A percentile compares a stretch with the other conserved stretches of the same genome.
phyloP scores from a whole-genome alignment of 2,329 filamentous ascomycete species.

The Metarhizium anisopliae region DNA sequence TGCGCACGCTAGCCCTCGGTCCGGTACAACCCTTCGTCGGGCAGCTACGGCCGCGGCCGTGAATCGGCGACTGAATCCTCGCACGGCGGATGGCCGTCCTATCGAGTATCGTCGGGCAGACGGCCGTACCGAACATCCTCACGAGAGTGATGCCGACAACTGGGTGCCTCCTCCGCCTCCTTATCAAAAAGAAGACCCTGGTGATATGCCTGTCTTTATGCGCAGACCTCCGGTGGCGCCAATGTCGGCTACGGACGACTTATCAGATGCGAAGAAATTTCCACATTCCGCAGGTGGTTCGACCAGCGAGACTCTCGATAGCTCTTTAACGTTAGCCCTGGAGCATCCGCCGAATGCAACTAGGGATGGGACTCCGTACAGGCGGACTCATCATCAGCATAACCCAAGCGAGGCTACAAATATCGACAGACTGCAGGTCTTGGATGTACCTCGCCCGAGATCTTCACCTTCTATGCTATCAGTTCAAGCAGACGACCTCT shows the following conservation, averaged over 20 bases:
- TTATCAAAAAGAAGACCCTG: conserved; percentile 59
- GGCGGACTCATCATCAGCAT: conserved; percentile 23
- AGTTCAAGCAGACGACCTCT: conserved; percentile 26
- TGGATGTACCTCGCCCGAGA: conserved; percentile 18
- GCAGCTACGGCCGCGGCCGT: conserved; percentile 70
- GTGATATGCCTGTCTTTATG: conserved; percentile 46
- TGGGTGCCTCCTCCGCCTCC: conserved; percentile 82
- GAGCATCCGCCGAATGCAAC: conserved; percentile 2
- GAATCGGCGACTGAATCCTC: conserved; percentile 57
- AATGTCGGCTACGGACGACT: conserved; percentile 13
- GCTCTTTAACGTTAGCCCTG: neutral
- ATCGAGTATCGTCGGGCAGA: conserved; percentile 61
- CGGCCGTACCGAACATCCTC: conserved; percentile 62
- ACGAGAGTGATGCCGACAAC: conserved; percentile 81
- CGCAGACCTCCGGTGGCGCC: conserved; percentile 38
- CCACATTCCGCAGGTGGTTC: conserved; percentile 10
- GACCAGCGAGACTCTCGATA: neutral
- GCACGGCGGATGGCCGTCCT: conserved; percentile 41
- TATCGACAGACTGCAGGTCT: conserved; percentile 14
- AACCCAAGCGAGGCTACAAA: conserved; percentile 27
- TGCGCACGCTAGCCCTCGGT: conserved; percentile 62
- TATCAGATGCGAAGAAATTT: conserved; percentile 6
- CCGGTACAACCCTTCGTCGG: conserved; percentile 59
- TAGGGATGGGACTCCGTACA: conserved; percentile 7
- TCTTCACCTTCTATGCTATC: conserved; percentile 21